Conservation (phyloP, 208 protist species). For the Tritrichomonas foetus region DNA sequence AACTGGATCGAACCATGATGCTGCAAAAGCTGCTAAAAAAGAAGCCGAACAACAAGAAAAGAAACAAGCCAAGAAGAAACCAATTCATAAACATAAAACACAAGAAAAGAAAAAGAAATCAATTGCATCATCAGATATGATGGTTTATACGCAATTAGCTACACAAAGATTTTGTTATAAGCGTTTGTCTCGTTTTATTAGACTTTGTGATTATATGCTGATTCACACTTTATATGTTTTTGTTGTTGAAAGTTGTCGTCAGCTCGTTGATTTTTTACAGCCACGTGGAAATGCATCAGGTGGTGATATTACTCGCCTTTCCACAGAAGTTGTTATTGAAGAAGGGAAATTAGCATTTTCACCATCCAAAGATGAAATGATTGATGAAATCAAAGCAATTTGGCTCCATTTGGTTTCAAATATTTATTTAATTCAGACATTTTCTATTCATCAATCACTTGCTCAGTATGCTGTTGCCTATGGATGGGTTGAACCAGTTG, state of each 20-base stretch:
- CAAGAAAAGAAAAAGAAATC: slow-evolving; percentile 25
- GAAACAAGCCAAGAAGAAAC: too few relatives aligned
- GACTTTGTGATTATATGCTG: slow-evolving; percentile 22
- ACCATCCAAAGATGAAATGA: neutral
- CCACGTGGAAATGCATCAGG: neutral
- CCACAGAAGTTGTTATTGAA: neutral
- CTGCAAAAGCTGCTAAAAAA: neutral
- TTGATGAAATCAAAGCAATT: neutral
- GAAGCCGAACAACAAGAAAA: neutral
- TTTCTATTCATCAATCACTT: slow-evolving; percentile 8
- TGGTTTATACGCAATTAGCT: slow-evolving; percentile 37
- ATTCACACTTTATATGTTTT: neutral
- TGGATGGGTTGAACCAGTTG: neutral
- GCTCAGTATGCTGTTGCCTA: neutral
- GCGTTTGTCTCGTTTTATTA: neutral
- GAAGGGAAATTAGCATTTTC: neutral
- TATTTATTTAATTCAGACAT: neutral
- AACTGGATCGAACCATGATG: neutral
- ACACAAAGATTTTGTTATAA: slow-evolving; percentile 37
- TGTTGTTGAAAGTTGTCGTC: neutral
- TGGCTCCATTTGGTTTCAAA: neutral
- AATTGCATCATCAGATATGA: neutral
- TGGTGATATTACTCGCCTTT: slow-evolving; percentile 8
- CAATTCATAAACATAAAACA: neutral
- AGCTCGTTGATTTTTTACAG: neutral